A percentile compares a stretch with the other conserved stretches of the same genome.
These are phyloP conservation scores for Knufia fluminis DNA, from an alignment of 2,329 filamentous ascomycete genomes.

Conservation along the genomic window DNA sequence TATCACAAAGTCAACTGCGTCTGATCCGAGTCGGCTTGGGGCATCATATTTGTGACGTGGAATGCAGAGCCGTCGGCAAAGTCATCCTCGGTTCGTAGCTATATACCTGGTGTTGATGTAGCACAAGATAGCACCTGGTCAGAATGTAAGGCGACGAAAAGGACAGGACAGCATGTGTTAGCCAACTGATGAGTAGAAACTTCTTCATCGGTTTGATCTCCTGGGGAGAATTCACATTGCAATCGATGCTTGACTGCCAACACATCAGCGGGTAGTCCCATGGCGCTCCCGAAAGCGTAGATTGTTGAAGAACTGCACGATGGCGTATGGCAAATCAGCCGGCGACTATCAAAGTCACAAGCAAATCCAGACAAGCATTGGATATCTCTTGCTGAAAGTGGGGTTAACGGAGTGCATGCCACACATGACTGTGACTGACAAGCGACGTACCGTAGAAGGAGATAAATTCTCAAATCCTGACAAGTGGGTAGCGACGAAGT, in stretches of 20 bases:
- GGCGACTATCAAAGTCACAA: background rate
- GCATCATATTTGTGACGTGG: slow-evolving; percentile 10
- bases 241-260: slow-evolving; percentile 7
- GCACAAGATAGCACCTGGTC: background rate
- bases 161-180: background rate
- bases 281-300: slow-evolving; percentile 2
- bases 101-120: slow-evolving; percentile 1
- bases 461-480: slow-evolving; percentile 9
- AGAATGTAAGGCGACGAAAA: slow-evolving; percentile 7
- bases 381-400: background rate
- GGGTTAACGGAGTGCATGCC: slow-evolving; percentile 1
- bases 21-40: slow-evolving; percentile 9
- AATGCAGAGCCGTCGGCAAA: background rate
- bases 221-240: background rate
- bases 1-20: slow-evolving; percentile 10
- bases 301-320: background rate
- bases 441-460: background rate
- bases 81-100: background rate
- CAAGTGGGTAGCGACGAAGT: slow-evolving; percentile 5
- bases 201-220: slow-evolving; percentile 1
- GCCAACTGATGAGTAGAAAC: background rate
- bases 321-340: slow-evolving; percentile 3
- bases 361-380: slow-evolving; percentile 3
- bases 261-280: slow-evolving; percentile 10
- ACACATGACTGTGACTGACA: slow-evolving; percentile 2